phyloP scores from a whole-genome alignment of 768 basidiomycete genomes.

The Mrakia blollopis region DNA sequence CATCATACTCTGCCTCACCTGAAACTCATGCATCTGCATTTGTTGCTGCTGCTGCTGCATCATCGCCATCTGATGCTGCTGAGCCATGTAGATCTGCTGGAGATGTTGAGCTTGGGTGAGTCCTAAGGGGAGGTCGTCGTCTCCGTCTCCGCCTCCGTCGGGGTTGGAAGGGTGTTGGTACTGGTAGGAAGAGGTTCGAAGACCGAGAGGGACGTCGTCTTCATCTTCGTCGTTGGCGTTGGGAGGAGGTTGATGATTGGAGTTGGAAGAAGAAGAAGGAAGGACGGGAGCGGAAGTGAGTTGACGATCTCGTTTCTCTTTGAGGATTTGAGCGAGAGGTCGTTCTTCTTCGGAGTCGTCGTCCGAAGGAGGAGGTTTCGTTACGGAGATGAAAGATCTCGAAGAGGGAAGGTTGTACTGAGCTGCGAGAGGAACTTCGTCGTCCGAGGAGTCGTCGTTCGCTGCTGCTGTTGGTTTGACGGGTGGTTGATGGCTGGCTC shows the following conservation, averaged over 20 bases:
- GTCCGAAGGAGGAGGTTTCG: neutral
- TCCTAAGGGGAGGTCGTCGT: conserved; percentile 30
- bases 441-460: conserved; percentile 13
- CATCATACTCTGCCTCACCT: conserved; percentile 27
- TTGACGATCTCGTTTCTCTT: neutral
- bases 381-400: neutral
- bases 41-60: conserved; percentile 17
- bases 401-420: conserved; percentile 7
- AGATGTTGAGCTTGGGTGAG: conserved; percentile 31
- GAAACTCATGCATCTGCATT: conserved; percentile 16
- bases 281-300: neutral
- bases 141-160: conserved; percentile 16
- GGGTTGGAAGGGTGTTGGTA: neutral
- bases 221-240: conserved; percentile 22
- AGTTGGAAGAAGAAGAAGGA: neutral
- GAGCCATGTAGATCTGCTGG: conserved; percentile 28
- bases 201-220: conserved; percentile 28
- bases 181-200: neutral
- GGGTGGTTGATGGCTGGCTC: neutral
- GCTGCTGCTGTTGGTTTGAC: neutral
- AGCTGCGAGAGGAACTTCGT: conserved; percentile 22
- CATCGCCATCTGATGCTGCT: conserved; percentile 24
- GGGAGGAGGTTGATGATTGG: neutral
- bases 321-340: conserved; percentile 13
- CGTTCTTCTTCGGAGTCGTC: conserved; percentile 20